Evolutionary conservation across 1,284 basidiomycete genomes (phyloP).

Genomic region (Ceratobasidium sp.): DNA sequence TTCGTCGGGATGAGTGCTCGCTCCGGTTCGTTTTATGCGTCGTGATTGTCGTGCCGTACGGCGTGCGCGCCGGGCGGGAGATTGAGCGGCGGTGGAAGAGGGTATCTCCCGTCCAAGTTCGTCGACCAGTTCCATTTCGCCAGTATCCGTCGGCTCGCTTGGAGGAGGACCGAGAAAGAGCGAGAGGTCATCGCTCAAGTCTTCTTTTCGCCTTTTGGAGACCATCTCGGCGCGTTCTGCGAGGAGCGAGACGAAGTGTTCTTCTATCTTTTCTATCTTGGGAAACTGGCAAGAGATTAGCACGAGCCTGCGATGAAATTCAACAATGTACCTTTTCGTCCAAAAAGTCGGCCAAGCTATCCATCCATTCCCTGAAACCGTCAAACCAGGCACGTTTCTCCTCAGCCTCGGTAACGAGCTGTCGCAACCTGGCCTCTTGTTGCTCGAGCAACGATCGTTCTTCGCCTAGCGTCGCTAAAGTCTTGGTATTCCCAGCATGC

Average conservation of each 20-base stretch:
- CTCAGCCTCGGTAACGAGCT: slow-evolving; percentile 80
- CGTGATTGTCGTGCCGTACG: slow-evolving; percentile 50
- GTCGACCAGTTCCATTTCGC: slow-evolving; percentile 57
- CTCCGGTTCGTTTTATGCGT: slow-evolving; percentile 46
- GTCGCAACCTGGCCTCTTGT: slow-evolving; percentile 79
- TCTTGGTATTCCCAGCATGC: slow-evolving; percentile 67
- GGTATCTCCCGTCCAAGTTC: slow-evolving; percentile 67
- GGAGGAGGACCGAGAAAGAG: slow-evolving; percentile 68
- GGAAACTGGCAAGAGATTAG: slow-evolving; percentile 68
- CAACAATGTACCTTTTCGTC: slow-evolving; percentile 81
- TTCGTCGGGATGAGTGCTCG: slow-evolving; percentile 62
- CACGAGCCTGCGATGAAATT: neutral
- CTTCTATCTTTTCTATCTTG: slow-evolving; percentile 82
- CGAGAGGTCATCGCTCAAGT: slow-evolving; percentile 83
- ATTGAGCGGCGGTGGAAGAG: slow-evolving; percentile 55
- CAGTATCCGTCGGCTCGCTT: slow-evolving; percentile 50
- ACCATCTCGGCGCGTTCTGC: slow-evolving; percentile 78
- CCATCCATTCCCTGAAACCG: slow-evolving; percentile 85
- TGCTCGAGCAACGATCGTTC: slow-evolving; percentile 75
- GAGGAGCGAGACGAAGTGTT: slow-evolving; percentile 75
- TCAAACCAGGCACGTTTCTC: slow-evolving; percentile 86
- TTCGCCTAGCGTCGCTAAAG: slow-evolving; percentile 65
- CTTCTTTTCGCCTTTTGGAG: slow-evolving; percentile 65
- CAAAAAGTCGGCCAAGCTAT: slow-evolving; percentile 84
- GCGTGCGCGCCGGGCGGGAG: slow-evolving; percentile 59